These are phyloP conservation scores for Henckelia pumila DNA, from an alignment of 257 asterid species.

Conservation along the genomic window DNA sequence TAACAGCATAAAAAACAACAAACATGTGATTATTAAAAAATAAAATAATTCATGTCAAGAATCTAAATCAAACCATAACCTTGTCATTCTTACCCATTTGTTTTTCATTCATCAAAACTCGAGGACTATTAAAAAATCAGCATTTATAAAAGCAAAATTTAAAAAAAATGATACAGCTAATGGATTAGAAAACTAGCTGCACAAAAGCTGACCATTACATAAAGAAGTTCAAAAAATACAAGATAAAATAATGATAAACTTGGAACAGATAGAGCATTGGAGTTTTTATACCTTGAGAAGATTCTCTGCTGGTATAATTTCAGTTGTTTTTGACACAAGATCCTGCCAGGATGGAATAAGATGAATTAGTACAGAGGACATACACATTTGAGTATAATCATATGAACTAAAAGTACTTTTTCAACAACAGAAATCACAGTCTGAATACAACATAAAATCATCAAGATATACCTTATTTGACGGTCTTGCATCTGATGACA, in stretches of 20 bases:
- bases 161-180: background rate
- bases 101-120: constrained; percentile 12
- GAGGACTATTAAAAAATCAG: background rate
- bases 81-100: background rate
- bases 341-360: constrained; percentile 45
- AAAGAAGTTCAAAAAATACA: too few species aligned
- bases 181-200: constrained; percentile 3
- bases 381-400: background rate
- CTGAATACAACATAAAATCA: background rate
- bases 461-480: constrained; percentile 40
- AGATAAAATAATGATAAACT: background rate
- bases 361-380: constrained; percentile 17
- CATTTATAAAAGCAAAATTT: constrained; percentile 12
- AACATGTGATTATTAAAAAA: background rate
- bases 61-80: background rate
- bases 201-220: background rate
- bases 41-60: background rate
- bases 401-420: background rate
- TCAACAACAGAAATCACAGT: background rate
- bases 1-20: background rate
- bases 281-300: constrained; percentile 76
- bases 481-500: constrained; percentile 29
- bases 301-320: constrained; percentile 71
- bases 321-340: constrained; percentile 32
- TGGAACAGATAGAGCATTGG: background rate